A percentile compares a stretch with the other conserved stretches of the same genome.
Evolutionary conservation across 805 yeast species (phyloP).

Genomic region (Candida patagonica): DNA sequence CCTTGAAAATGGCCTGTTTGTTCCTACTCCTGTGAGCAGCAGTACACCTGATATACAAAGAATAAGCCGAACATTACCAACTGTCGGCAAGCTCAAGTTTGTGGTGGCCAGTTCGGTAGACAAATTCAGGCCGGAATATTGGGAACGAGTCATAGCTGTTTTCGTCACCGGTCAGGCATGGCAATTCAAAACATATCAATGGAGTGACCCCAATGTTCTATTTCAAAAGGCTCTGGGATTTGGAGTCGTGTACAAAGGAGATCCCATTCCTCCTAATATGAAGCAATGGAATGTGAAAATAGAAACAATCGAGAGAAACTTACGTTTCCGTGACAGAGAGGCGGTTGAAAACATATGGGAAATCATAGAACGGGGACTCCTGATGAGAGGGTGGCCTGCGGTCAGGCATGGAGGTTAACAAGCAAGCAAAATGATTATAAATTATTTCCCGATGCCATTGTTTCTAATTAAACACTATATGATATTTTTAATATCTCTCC

Average conservation of each 20-base stretch:
- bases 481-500: constrained; percentile 61
- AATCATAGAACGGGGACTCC: constrained; percentile 62
- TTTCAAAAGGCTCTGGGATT: constrained; percentile 83
- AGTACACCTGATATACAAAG: constrained; percentile 35
- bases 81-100: constrained; percentile 53
- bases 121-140: constrained; percentile 86
- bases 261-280: constrained; percentile 64
- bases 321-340: constrained; percentile 82
- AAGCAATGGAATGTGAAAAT: constrained; percentile 84
- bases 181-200: constrained; percentile 87
- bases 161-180: constrained; percentile 96
- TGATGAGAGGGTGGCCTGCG: constrained; percentile 49
- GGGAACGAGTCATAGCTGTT: constrained; percentile 95
- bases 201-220: constrained; percentile 67
- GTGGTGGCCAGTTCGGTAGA: constrained; percentile 85
- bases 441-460: no score
- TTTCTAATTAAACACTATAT: neutral
- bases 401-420: constrained; percentile 2
- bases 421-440: no score
- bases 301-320: constrained; percentile 68
- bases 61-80: constrained; percentile 46
- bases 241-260: constrained; percentile 67
- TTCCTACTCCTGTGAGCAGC: constrained; percentile 36
- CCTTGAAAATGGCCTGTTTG: constrained; percentile 62
- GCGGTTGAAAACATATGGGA: constrained; percentile 82